Conservation (phyloP, 2,329 filamentous ascomycete species). For the Elsinoe fawcettii region DNA sequence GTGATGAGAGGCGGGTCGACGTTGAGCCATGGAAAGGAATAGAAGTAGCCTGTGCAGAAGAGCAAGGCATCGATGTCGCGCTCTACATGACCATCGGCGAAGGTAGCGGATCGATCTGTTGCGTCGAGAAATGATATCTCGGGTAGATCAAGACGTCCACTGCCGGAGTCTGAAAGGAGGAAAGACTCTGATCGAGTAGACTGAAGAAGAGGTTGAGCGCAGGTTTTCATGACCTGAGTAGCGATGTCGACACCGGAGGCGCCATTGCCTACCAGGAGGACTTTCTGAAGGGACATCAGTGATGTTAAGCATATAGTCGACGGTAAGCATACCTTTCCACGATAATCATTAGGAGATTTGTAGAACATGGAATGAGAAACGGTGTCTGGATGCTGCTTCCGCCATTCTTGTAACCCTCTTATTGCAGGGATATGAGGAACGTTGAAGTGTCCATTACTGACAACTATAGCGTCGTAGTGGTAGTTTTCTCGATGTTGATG, state of each 20-base stretch:
- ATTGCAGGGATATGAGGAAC: conserved; percentile 40
- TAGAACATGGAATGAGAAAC: conserved; percentile 65
- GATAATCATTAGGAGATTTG: conserved; percentile 56
- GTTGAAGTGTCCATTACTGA: conserved; percentile 43
- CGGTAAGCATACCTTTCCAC: conserved; percentile 36
- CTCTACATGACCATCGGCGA: conserved; percentile 59
- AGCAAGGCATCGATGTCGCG: conserved; percentile 64
- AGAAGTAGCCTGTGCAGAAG: conserved; percentile 87
- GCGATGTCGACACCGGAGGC: conserved; percentile 81
- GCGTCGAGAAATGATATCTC: conserved; percentile 50
- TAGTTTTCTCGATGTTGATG: conserved; percentile 31
- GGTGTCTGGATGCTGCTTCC: conserved; percentile 29
- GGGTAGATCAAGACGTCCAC: conserved; percentile 50
- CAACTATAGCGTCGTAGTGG: conserved; percentile 46
- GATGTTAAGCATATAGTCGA: neutral
- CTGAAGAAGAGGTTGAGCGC: conserved; percentile 55
- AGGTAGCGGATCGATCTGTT: conserved; percentile 53
- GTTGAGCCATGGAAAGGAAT: conserved; percentile 66
- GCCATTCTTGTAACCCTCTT: conserved; percentile 35
- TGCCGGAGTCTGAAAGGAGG: conserved; percentile 33
- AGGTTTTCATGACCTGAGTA: conserved; percentile 59
- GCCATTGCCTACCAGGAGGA: conserved; percentile 75
- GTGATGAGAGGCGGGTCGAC: conserved; percentile 52
- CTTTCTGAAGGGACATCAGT: conserved; percentile 46
- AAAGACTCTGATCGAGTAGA: conserved; percentile 48